Evolutionary conservation across 176 grass and related monocot genomes (phyloP), one percentile per base, ranked within the genome.

Genomic region (Raddia guianensis): DNA sequence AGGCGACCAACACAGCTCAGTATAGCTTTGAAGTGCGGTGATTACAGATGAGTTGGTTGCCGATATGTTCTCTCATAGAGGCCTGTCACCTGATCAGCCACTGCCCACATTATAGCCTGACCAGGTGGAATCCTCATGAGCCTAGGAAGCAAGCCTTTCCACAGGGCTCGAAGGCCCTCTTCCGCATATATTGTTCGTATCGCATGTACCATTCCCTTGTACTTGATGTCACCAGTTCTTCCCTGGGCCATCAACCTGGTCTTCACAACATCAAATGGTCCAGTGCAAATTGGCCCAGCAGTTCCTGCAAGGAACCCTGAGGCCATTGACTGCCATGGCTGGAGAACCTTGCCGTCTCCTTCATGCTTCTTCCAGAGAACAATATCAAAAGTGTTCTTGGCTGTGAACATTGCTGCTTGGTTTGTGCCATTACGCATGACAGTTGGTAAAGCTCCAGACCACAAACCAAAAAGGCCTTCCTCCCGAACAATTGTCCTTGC

Each of bases 41-140:
- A 12, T 91, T 76, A 99, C 50, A 91, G 35, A 33, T 78, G 59
- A 77, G 77, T 84, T 15, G 49, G 54, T 20, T 86, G 64, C 49
- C 95, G 59, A 44, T 96, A 78, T 33, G 34, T 88, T 79, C 89
- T 78, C 73, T 99, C 97, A 83, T 99, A 99, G 56, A 99, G 67
- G 67, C 93, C 97, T 75, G 87, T 91, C 65, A 99, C 91, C 84
- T 96, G 97, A 84, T 99, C 97, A 70, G 97, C 97, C 37, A 93
- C 97, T 32, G 82, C 85, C 93, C 97, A 99, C 93, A 99, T 90
- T 70, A 99, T 96, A 49, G 93, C 90, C 74, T 99, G 96, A n/a
- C 96, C 96, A 72, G 96, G 96, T 68, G 96, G 96, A 86, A 99
- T 99, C 89, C 96, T 93, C 96, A 95, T 95, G 33, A 99, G 96